Percentiles rank a stretch among this genome's conserved stretches.
Evolutionary conservation across 2,329 filamentous ascomycete genomes (phyloP).

Genomic region (Colletotrichum tamarilloi): DNA sequence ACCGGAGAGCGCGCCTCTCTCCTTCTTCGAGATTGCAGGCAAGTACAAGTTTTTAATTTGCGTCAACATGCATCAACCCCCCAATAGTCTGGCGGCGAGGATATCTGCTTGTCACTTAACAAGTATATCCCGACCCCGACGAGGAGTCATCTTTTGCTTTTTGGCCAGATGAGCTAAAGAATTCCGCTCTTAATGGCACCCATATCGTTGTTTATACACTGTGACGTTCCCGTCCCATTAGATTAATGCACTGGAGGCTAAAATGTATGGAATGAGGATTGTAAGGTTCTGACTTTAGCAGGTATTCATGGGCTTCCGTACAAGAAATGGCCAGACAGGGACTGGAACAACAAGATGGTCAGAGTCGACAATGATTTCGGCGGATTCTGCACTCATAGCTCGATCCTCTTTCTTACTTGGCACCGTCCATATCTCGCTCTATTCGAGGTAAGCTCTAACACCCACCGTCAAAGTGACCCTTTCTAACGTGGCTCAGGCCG

Average conservation of each 20-base stretch:
- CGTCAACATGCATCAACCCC: too few species aligned
- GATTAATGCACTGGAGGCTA: too few species aligned
- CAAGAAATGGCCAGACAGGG: constrained; percentile 39
- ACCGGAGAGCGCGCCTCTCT: constrained; percentile 12
- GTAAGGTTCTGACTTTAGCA: constrained; percentile 12
- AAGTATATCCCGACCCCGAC: too few species aligned
- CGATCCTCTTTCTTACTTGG: constrained; percentile 72
- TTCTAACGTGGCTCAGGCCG: constrained; percentile 34
- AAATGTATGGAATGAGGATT: too few species aligned
- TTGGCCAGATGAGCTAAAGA: too few species aligned
- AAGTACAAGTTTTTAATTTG: background rate
- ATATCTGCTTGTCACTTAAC: too few species aligned
- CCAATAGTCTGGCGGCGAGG: too few species aligned
- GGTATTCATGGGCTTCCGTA: constrained; percentile 48
- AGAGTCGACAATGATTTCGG: constrained; percentile 50
- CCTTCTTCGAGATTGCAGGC: constrained; percentile 29
- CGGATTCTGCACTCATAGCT: constrained; percentile 75
- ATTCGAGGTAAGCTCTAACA: constrained; percentile 58
- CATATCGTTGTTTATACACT: too few species aligned
- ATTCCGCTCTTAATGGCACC: too few species aligned
- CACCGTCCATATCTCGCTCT: constrained; percentile 73
- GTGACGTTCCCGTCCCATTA: too few species aligned
- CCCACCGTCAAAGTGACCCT: background rate
- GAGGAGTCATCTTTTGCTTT: too few species aligned
- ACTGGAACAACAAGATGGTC: constrained; percentile 36